phyloP scores from a whole-genome alignment of 169 alveolate genomes.

The Cryptosporidium sp. region DNA sequence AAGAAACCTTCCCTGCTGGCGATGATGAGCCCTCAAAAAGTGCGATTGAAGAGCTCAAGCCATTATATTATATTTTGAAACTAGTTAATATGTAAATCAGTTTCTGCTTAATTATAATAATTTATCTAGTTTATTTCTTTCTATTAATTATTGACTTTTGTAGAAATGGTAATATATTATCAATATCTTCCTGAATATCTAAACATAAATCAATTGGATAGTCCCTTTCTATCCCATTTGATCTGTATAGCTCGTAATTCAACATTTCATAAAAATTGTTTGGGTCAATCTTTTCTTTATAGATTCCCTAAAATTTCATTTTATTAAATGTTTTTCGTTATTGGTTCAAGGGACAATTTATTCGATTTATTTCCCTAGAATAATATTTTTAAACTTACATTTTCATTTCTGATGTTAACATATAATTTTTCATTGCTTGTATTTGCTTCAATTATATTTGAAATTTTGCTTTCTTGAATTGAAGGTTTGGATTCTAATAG shows the following conservation, averaged over 20 bases:
- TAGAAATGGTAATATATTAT: conserved; percentile 50
- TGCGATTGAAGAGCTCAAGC: conserved; percentile 32
- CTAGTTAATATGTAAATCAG: conserved; percentile 4
- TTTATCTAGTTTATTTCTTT: too few relatives aligned
- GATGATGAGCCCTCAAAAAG: background rate
- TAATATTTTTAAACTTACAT: conserved; percentile 26
- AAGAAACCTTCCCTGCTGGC: background rate
- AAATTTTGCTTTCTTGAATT: background rate
- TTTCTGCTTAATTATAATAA: background rate
- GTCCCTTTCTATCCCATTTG: conserved; percentile 39
- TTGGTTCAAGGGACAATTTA: background rate
- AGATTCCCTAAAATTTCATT: background rate
- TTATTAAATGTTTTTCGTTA: background rate
- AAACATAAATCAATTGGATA: conserved; percentile 40
- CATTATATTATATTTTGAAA: conserved; percentile 39
- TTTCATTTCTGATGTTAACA: background rate
- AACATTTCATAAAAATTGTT: conserved; percentile 22
- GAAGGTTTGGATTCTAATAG: background rate
- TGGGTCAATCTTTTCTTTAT: conserved; percentile 9
- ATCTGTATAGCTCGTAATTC: conserved; percentile 35
- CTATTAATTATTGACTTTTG: conserved; percentile 10
- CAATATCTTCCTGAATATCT: conserved; percentile 35
- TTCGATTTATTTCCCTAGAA: background rate
- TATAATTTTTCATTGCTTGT: background rate
- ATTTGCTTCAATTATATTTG: background rate